These are phyloP conservation scores for Trichoderma sp. DNA, from an alignment of 2,329 filamentous ascomycete genomes.

Conservation along the genomic window DNA sequence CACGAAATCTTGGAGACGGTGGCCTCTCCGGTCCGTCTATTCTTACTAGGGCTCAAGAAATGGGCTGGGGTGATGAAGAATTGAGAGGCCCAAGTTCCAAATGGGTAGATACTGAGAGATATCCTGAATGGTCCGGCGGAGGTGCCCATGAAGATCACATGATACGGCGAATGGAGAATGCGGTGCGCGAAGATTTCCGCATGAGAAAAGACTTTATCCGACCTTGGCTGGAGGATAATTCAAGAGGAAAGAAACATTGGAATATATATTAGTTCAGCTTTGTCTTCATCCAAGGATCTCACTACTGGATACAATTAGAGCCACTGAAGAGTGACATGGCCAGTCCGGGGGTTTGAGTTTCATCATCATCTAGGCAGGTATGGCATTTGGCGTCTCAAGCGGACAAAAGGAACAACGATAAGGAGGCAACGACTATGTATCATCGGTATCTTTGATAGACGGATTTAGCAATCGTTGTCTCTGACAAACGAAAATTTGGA, in stretches of 20 bases:
- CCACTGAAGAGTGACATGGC: background rate
- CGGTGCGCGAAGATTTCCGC: background rate
- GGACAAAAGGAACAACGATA: too few relatives aligned
- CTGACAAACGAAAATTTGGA: too few relatives aligned
- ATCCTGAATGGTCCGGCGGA: background rate
- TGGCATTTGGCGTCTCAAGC: too few relatives aligned
- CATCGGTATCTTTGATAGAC: too few relatives aligned
- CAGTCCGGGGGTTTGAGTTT: background rate
- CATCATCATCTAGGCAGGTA: background rate
- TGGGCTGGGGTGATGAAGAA: background rate
- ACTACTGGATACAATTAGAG: background rate
- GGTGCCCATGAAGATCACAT: background rate
- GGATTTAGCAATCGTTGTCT: background rate
- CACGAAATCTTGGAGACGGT: background rate
- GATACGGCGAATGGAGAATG: background rate
- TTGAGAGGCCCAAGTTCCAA: background rate
- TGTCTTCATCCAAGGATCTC: background rate
- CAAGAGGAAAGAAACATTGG: background rate
- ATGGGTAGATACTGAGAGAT: background rate
- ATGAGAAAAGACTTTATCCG: background rate
- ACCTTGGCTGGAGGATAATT: background rate
- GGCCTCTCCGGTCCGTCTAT: background rate
- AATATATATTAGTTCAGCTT: background rate
- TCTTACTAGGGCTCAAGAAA: background rate
- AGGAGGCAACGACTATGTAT: too few relatives aligned